Evolutionary conservation across 306 rosid species (phyloP).

Genomic region (Quercus agrifolia): DNA sequence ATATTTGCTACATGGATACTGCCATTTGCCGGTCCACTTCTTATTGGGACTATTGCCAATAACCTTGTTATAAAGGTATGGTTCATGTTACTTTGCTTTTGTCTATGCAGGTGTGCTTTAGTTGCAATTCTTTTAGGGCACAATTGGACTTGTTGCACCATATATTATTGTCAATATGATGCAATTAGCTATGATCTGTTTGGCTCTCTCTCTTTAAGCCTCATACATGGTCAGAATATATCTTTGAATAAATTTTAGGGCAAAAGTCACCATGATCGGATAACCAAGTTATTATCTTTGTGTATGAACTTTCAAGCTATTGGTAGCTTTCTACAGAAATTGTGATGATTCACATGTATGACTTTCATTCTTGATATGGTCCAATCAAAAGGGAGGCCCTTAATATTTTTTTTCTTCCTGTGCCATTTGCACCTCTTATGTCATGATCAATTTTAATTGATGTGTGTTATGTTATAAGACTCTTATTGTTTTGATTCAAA

Average conservation of each 20-base stretch:
- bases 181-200: too few relatives aligned
- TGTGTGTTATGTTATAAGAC: too few relatives aligned
- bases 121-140: neutral
- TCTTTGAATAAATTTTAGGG: neutral
- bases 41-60: slow-evolving; percentile 83
- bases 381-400: neutral
- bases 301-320: neutral
- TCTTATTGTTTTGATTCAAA: neutral
- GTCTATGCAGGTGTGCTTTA: neutral
- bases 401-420: neutral
- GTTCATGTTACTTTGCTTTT: slow-evolving; percentile 4
- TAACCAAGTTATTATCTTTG: neutral
- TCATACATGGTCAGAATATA: neutral
- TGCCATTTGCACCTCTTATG: too few relatives aligned
- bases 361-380: neutral
- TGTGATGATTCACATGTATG: neutral
- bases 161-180: neutral
- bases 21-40: slow-evolving; percentile 95
- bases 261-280: neutral
- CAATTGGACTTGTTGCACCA: neutral
- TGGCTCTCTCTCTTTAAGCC: neutral
- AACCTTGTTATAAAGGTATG: slow-evolving; percentile 75
- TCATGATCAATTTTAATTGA: too few relatives aligned
- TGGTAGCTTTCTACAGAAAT: neutral
- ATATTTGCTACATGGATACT: slow-evolving; percentile 78